A percentile compares a stretch with the other conserved stretches of the same genome.
These are phyloP conservation scores for Actinomortierella wolfii DNA, from an alignment of 371 early-diverging fungal genomes.

Conservation along the genomic window DNA sequence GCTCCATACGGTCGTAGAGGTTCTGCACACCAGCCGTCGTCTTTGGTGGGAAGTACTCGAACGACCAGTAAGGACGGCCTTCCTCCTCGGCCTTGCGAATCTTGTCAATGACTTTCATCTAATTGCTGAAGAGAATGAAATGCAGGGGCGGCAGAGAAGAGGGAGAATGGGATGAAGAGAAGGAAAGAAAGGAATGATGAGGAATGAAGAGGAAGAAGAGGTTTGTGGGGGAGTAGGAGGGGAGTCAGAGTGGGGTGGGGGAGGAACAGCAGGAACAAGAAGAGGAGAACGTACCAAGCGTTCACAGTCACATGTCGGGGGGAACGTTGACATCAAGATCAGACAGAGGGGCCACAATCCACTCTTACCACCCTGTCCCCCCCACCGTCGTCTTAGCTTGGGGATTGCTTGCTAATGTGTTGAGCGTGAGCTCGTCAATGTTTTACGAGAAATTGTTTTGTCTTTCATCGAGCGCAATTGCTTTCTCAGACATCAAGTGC, in stretches of 20 bases:
- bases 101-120: slow-evolving; percentile 74
- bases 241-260: background rate
- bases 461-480: too few species aligned
- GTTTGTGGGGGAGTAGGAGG: background rate
- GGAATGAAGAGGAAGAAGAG: background rate
- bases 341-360: too few species aligned
- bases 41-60: slow-evolving; percentile 95
- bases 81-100: slow-evolving; percentile 61
- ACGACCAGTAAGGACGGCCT: slow-evolving; percentile 76
- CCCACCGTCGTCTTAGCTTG: too few species aligned
- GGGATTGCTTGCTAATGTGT: too few species aligned
- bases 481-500: too few species aligned
- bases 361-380: too few species aligned
- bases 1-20: slow-evolving; percentile 88
- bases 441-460: too few species aligned
- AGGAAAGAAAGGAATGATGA: background rate
- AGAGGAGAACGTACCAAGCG: too few species aligned
- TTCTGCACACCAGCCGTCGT: slow-evolving; percentile 82
- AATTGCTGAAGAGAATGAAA: background rate
- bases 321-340: too few species aligned
- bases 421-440: too few species aligned
- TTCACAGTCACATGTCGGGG: too few species aligned
- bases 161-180: background rate
- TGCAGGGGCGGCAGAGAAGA: background rate
- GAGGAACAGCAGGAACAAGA: background rate